Evolutionary conservation across 2,329 filamentous ascomycete species (phyloP).

Genomic region (Colletotrichum brevisporum): DNA sequence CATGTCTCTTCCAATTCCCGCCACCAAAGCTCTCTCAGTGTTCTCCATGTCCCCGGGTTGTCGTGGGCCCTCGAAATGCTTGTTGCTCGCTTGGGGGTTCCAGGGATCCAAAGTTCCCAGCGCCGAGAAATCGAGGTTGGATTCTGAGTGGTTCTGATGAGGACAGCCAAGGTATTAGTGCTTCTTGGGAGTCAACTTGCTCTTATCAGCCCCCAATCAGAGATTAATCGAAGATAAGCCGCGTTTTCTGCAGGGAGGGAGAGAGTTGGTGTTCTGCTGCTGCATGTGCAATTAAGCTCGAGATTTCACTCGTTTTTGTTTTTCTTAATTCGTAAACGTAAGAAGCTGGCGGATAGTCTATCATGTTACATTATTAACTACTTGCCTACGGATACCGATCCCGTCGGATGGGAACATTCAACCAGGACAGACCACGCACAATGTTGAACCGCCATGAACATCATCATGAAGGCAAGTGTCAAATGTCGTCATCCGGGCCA

Average conservation of each 20-base stretch:
- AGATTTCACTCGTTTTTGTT: neutral
- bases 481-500: too few relatives aligned
- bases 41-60: neutral
- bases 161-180: conserved; percentile 31
- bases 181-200: conserved; percentile 25
- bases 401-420: too few relatives aligned
- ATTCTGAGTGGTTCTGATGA: conserved; percentile 10
- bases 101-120: neutral
- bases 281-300: neutral
- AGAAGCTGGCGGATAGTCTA: too few relatives aligned
- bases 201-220: conserved; percentile 39
- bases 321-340: neutral
- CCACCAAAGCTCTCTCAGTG: neutral
- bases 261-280: too few relatives aligned
- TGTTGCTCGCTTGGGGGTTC: conserved; percentile 9
- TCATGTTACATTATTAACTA: too few relatives aligned
- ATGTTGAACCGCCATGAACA: too few relatives aligned
- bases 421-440: too few relatives aligned
- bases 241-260: neutral
- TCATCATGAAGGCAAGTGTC: too few relatives aligned
- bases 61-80: conserved; percentile 11
- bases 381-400: too few relatives aligned
- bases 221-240: conserved; percentile 2
- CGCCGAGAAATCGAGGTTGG: conserved; percentile 2
- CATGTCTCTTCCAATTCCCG: neutral